Evolutionary conservation across 805 yeast genomes (phyloP), one percentile per base, ranked within the genome.

Genomic region (Kazachstania africana): DNA sequence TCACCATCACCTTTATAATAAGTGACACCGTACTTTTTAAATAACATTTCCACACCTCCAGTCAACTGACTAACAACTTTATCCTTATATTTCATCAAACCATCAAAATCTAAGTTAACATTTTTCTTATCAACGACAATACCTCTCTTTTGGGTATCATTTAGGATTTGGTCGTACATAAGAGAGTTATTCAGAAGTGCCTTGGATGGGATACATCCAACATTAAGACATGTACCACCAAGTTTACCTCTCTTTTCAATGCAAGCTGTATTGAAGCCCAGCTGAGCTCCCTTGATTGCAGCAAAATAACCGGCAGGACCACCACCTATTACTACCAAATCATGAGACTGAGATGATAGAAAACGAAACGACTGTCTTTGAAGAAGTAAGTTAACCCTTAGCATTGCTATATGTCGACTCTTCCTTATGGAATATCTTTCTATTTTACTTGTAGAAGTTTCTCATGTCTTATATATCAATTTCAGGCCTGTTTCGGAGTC

Each of bases 251-350:
- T 79, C 66, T 84, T 85, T 62, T 91, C 99, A 44, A 91, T 67
- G 72, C 98, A 91, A 22, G 96, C 98, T 34, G 95, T 84, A 61
- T 87, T 78, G 48, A 68, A 71, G 26, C 96, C 96, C 38, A 87
- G 69, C 68, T 91, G 99, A 31, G 98, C 98, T 38, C 95, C 95
- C 62, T 84, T 88, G 60, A 91, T 91, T 52, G 99, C 98, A 34
- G 96, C 97, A 48, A 91, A 91, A 60, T 91, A 91, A 40, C 99
- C 99, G 61, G 97, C 99, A 46, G 99, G 99, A 37, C 99, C 99
- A 50, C 96, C 97, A 47, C 99, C 99, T 53, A 91, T 80, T 48
- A 91, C 83, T 34, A 88, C 94, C 34, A 91, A 73, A 53, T 91
- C 97, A 57, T 83, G 91, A 53, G 78, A 77, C 48, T 65, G 47